phyloP scores from a whole-genome alignment of 768 basidiomycete genomes.

The Lactifluus piperatus region DNA sequence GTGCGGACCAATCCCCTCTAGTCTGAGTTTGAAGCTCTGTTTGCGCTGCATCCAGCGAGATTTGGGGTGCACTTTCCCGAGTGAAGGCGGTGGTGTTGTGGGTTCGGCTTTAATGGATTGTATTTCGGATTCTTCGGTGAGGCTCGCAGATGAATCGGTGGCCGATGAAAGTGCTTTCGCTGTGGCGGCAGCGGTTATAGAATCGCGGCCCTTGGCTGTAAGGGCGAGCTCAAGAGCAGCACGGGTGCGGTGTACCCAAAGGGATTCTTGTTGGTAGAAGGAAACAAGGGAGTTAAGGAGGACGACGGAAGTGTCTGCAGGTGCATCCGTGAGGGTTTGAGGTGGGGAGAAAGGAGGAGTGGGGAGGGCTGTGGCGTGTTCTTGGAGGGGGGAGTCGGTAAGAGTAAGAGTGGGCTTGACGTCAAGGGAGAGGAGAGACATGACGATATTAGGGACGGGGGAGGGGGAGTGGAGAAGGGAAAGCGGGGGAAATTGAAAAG shows the following conservation, averaged over 20 bases:
- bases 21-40: slow-evolving; percentile 45
- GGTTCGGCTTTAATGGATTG: slow-evolving; percentile 29
- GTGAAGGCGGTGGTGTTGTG: slow-evolving; percentile 20
- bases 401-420: slow-evolving; percentile 14
- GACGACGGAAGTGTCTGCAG: slow-evolving; percentile 34
- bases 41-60: slow-evolving; percentile 53
- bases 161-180: slow-evolving; percentile 16
- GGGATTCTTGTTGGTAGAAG: slow-evolving; percentile 63
- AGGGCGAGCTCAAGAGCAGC: slow-evolving; percentile 47
- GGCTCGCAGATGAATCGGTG: slow-evolving; percentile 13
- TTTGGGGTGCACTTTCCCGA: slow-evolving; percentile 21
- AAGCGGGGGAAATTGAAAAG: background rate
- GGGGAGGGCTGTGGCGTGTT: slow-evolving; percentile 21
- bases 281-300: slow-evolving; percentile 56
- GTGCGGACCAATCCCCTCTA: slow-evolving; percentile 34
- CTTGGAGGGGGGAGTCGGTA: slow-evolving; percentile 20
- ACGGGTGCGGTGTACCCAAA: slow-evolving; percentile 63
- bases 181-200: slow-evolving; percentile 10
- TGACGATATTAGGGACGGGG: background rate
- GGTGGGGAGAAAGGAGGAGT: slow-evolving; percentile 28
- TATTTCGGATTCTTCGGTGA: slow-evolving; percentile 18
- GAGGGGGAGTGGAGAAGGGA: slow-evolving; percentile 4
- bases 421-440: slow-evolving; percentile 18
- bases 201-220: slow-evolving; percentile 23
- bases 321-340: slow-evolving; percentile 16